A percentile compares a stretch with the other conserved stretches of the same genome.
Conservation (phyloP, 306 rosid species). For the Vigna trinervia region DNA sequence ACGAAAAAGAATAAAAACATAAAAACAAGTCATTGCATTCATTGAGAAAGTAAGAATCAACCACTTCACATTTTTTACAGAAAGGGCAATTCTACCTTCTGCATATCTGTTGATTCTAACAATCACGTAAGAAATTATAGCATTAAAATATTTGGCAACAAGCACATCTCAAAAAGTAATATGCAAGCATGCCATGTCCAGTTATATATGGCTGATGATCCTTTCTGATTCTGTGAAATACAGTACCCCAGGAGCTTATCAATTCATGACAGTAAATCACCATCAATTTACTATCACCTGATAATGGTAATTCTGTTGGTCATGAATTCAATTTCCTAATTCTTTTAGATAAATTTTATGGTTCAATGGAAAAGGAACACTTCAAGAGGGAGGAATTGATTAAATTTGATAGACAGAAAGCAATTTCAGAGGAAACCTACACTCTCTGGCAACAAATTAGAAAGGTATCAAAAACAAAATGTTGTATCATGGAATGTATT, state of each 20-base stretch:
- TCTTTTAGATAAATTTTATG: conserved; percentile 3
- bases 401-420: neutral
- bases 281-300: neutral
- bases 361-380: neutral
- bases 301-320: neutral
- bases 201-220: neutral
- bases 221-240: neutral
- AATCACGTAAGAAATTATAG: neutral
- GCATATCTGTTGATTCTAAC: neutral
- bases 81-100: neutral
- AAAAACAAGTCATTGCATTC: neutral
- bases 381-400: neutral
- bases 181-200: neutral
- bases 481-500: neutral
- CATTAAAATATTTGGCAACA: neutral
- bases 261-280: neutral
- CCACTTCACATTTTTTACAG: conserved; percentile 3
- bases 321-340: neutral
- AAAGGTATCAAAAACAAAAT: neutral
- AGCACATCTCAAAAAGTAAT: conserved; percentile 25
- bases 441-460: neutral
- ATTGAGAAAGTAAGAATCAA: neutral
- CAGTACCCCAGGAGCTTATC: neutral
- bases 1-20: too few species aligned
- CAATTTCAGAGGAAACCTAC: neutral